Conservation (phyloP, 192 early-diverging fungal genomes). For the Dissophora globulifera region DNA sequence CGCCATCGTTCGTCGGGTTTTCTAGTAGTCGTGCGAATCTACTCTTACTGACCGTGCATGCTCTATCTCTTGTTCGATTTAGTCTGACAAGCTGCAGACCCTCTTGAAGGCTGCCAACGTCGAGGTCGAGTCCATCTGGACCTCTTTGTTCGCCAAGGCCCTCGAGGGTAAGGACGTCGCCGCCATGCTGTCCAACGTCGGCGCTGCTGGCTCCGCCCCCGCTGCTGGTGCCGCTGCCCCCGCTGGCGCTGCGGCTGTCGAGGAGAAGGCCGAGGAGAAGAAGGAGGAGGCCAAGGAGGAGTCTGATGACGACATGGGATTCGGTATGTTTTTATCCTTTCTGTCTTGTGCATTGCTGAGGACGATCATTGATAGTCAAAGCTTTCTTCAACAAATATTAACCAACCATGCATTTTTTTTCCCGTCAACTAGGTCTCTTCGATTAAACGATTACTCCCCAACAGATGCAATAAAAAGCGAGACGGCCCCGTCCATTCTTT, state of each 20-base stretch:
- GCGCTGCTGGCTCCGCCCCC: constrained; percentile 64
- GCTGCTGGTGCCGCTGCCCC: constrained; percentile 51
- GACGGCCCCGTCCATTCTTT: constrained; percentile 5
- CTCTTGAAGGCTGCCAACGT: constrained; percentile 93
- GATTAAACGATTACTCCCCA: constrained; percentile 49
- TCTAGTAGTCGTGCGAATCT: neutral
- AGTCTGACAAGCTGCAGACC: constrained; percentile 94
- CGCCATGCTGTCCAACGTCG: constrained; percentile 93
- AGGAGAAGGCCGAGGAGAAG: constrained; percentile 58
- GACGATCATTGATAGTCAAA: too few relatives aligned
- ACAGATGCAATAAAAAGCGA: constrained; percentile 38
- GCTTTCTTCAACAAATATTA: too few relatives aligned
- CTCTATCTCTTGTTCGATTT: constrained; percentile 5
- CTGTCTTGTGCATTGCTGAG: too few relatives aligned
- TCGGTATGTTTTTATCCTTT: constrained; percentile 68
- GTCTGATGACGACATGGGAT: constrained; percentile 87
- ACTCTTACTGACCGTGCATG: neutral
- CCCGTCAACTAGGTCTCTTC: constrained; percentile 28
- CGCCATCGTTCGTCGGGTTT: neutral
- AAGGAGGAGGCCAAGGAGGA: constrained; percentile 80
- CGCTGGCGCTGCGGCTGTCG: constrained; percentile 55
- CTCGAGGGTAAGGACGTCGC: constrained; percentile 92
- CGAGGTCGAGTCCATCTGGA: constrained; percentile 95
- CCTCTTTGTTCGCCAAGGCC: constrained; percentile 97
- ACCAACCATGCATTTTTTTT: too few relatives aligned